Percentiles rank a stretch among this genome's conserved stretches.
Evolutionary conservation across 2,329 filamentous ascomycete species (phyloP).

Genomic region (Hymenoscyphus linearis): DNA sequence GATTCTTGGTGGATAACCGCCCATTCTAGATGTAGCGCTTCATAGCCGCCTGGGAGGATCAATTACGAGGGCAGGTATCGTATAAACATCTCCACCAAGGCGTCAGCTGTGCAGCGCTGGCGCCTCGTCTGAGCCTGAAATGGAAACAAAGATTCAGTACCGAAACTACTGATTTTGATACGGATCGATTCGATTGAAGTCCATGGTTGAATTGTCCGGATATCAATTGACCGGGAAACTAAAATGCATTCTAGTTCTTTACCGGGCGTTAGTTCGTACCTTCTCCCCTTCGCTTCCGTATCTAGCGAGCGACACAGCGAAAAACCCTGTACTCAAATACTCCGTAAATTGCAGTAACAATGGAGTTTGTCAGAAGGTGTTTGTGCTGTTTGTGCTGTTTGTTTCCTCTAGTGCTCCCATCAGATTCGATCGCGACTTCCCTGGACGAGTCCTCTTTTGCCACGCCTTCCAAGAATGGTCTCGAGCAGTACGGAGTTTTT

Average conservation of each 20-base stretch:
- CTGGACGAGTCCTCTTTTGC: not conserved
- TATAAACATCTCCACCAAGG: not conserved
- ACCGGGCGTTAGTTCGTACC: too few species aligned
- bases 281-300: too few species aligned
- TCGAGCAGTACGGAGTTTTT: not conserved
- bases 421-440: too few species aligned
- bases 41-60: not conserved
- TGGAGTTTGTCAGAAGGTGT: not conserved
- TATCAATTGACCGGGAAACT: too few species aligned
- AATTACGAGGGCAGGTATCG: not conserved
- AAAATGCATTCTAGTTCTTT: too few species aligned
- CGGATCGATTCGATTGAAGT: too few species aligned
- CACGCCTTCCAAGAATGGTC: not conserved
- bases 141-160: too few species aligned
- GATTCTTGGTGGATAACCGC: not conserved
- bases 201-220: too few species aligned
- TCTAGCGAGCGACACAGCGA: not conserved
- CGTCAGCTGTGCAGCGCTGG: not conserved
- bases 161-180: too few species aligned
- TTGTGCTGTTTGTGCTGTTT: too few species aligned
- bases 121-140: not conserved
- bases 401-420: not conserved
- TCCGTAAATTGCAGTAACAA: not conserved
- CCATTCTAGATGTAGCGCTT: not conserved
- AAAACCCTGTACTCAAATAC: not conserved